Evolutionary conservation across 2,329 filamentous ascomycete species (phyloP), one percentile per base, ranked within the genome.

Genomic region (Aureobasidium sp.): DNA sequence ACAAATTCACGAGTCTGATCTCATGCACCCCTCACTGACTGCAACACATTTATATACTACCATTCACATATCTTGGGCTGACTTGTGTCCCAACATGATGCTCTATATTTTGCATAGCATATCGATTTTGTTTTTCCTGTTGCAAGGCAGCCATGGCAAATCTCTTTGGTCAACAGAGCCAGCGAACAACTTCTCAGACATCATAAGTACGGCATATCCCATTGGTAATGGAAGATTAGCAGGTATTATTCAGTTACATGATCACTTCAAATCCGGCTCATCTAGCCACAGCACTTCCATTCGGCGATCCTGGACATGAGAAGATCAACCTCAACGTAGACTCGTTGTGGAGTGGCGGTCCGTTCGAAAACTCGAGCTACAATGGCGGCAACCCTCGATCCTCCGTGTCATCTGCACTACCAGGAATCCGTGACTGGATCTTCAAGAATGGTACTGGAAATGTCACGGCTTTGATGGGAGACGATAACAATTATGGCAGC

Each of bases 361-460:
- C 79, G 0, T 82, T 82, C 62, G 73, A 79, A 61, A 70, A 68
- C 42, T 68, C 68, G 20, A 73, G 71, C 61, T 82, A 82, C 65
- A 74, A 70, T 0, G 79, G 80, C 17, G 80, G 79, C 0, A 82
- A 82, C 47, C 79, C 79, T 17, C 27, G 29, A 15, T 23, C 52
- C 20, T 50, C 61, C 2, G 62, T 52, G 12, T 55, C 60, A 3
- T 64, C 64, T 1, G 65, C 67, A 2, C 64, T 82, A 0, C 70
- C 74, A 1, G 75, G 72, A 0, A 79, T 81, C 5, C 71, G 79
- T n/a, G 70, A 77, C 3, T 73, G 68, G 64, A 81, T 82, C 17
- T 82, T 80, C 48, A 67, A 75, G 20, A 79, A 81, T 56, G 78
- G 78, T 6, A 80, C 75, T 0, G 80, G 80, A n/a, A 76, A 77